Evolutionary conservation across 1,139 yeast species (phyloP).

Genomic region (Suzukiozyma palmioleophila): DNA sequence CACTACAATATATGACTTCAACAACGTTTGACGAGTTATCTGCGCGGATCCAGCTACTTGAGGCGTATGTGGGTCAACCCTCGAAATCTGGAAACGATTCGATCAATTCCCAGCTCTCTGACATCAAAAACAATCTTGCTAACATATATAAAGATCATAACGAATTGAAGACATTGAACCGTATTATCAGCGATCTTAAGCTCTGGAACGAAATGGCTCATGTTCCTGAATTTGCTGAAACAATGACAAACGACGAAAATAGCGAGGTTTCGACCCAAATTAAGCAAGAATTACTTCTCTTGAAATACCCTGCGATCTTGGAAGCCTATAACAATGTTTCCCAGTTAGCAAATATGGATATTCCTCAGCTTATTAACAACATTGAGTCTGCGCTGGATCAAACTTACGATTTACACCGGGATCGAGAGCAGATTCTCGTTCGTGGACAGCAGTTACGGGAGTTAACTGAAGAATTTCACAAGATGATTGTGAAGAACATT

Average conservation of each 20-base stretch:
- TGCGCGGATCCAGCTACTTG: constrained; percentile 3
- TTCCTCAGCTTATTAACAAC: constrained; percentile 18
- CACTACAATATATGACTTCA: not conserved
- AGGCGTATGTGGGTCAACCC: constrained; percentile 6
- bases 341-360: constrained; percentile 20
- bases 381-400: constrained; percentile 16
- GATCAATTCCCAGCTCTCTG: constrained; percentile 11
- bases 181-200: constrained; percentile 16
- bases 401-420: constrained; percentile 12
- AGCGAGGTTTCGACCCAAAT: constrained; percentile 8
- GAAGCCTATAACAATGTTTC: constrained; percentile 17
- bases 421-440: constrained; percentile 7
- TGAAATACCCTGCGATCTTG: constrained; percentile 18
- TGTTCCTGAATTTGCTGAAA: not conserved
- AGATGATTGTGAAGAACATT: constrained; percentile 25
- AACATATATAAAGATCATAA: constrained; percentile 15
- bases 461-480: constrained; percentile 17
- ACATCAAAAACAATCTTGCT: constrained; percentile 14
- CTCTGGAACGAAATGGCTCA: constrained; percentile 11
- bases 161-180: constrained; percentile 19
- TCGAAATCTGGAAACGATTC: constrained; percentile 2
- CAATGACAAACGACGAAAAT: constrained; percentile 1
- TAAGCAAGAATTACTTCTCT: constrained; percentile 17
- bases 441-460: constrained; percentile 12
- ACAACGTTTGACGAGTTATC: not conserved